phyloP scores from a whole-genome alignment of 1,139 yeast species.

The Blastobotrys apis region DNA sequence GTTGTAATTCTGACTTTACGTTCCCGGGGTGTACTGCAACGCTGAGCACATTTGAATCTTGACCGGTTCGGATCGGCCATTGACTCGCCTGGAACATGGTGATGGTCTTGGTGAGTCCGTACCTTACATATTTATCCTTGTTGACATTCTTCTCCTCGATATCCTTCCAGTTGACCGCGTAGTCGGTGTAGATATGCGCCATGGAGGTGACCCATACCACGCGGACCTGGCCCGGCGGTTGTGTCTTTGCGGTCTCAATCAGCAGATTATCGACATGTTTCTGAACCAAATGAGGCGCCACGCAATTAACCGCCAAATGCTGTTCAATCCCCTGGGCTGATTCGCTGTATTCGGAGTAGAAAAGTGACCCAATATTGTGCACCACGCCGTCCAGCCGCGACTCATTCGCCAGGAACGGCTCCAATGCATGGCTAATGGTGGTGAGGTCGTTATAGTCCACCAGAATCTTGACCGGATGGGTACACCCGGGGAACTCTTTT shows the following conservation, averaged over 20 bases:
- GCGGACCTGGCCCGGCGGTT: slow-evolving; percentile 27
- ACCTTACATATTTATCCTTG: slow-evolving; percentile 18
- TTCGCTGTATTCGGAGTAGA: slow-evolving; percentile 27
- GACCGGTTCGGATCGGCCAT: slow-evolving; percentile 41
- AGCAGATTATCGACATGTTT: slow-evolving; percentile 44
- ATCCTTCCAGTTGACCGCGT: slow-evolving; percentile 25
- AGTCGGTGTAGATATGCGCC: slow-evolving; percentile 13
- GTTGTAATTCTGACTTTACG: slow-evolving; percentile 39
- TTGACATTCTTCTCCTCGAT: slow-evolving; percentile 8
- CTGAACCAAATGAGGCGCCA: slow-evolving; percentile 50
- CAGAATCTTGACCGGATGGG: slow-evolving; percentile 21
- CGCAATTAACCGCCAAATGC: slow-evolving; percentile 48
- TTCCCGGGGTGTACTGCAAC: slow-evolving; percentile 49
- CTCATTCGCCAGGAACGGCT: slow-evolving; percentile 31
- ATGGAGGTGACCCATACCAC: slow-evolving; percentile 44
- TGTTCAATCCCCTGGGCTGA: slow-evolving; percentile 47
- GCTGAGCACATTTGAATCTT: slow-evolving; percentile 37
- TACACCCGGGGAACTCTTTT: slow-evolving; percentile 27
- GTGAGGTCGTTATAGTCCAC: slow-evolving; percentile 46
- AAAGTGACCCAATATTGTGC: slow-evolving; percentile 47
- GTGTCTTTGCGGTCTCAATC: slow-evolving; percentile 33
- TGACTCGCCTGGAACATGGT: slow-evolving; percentile 42
- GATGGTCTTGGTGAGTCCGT: slow-evolving; percentile 50
- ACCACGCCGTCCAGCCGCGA: slow-evolving; percentile 30
- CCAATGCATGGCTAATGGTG: slow-evolving; percentile 43